A percentile compares a stretch with the other conserved stretches of the same genome.
These are phyloP conservation scores for Scheffersomyces ergatensis DNA, from an alignment of 805 yeast genomes.

Conservation along the genomic window DNA sequence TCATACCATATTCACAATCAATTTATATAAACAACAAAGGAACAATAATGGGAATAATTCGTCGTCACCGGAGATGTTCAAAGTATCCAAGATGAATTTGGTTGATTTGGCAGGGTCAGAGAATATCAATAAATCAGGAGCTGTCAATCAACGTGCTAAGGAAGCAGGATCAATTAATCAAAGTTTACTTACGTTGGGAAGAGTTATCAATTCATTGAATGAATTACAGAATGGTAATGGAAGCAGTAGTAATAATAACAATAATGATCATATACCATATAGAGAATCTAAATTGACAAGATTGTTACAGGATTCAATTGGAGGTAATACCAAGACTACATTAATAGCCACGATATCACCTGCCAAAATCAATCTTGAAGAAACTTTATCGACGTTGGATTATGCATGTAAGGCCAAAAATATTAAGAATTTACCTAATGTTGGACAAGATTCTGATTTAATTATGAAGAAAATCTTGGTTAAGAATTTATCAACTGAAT, in stretches of 20 bases:
- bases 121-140: conserved; percentile 84
- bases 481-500: conserved; percentile 54
- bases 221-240: conserved; percentile 18
- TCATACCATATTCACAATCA: conserved; percentile 72
- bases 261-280: conserved; percentile 72
- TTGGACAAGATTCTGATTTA: conserved; percentile 38
- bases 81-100: conserved; percentile 68
- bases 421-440: conserved; percentile 61
- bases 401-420: conserved; percentile 86
- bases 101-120: conserved; percentile 97
- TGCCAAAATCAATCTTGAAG: conserved; percentile 72
- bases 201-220: conserved; percentile 68
- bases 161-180: conserved; percentile 95
- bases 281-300: conserved; percentile 78
- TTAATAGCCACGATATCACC: conserved; percentile 87
- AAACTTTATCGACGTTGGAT: conserved; percentile 80
- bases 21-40: conserved; percentile 44
- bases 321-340: conserved; percentile 85
- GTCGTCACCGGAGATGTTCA: conserved; percentile 14
- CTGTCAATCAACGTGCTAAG: conserved; percentile 77
- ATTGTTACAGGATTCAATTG: conserved; percentile 74
- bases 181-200: conserved; percentile 79
- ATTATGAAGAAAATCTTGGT: conserved; percentile 52
- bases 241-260: neutral
- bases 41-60: conserved; percentile 1